These are phyloP conservation scores for Trichoderma koningii DNA, from an alignment of 2,329 filamentous ascomycete genomes.

Conservation along the genomic window DNA sequence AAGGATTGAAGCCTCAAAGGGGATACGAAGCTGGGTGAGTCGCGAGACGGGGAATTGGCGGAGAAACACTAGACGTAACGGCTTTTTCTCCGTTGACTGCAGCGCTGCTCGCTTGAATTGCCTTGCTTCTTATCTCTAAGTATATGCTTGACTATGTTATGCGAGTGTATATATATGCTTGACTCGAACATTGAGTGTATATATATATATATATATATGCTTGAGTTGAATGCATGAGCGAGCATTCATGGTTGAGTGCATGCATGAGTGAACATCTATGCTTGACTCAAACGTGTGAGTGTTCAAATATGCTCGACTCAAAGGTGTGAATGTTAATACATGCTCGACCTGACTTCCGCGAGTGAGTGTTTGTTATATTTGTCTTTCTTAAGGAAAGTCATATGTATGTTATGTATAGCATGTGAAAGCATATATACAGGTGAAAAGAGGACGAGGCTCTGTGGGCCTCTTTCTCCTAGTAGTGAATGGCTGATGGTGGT, in stretches of 20 bases:
- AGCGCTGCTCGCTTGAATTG: background rate
- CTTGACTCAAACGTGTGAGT: too few relatives aligned
- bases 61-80: conserved; percentile 19
- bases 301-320: too few relatives aligned
- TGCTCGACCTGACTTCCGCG: too few relatives aligned
- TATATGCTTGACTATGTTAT: too few relatives aligned
- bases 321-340: too few relatives aligned
- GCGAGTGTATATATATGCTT: too few relatives aligned
- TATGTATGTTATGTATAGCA: too few relatives aligned
- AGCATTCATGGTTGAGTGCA: too few relatives aligned
- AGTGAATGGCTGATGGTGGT: background rate
- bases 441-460: background rate
- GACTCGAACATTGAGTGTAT: too few relatives aligned
- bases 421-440: background rate
- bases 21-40: background rate
- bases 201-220: too few relatives aligned
- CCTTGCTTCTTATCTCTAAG: background rate
- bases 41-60: conserved; percentile 15
- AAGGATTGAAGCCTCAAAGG: background rate
- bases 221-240: too few relatives aligned
- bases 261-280: too few relatives aligned
- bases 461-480: background rate
- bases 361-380: background rate
- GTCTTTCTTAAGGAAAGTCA: background rate
- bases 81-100: conserved; percentile 8